These are phyloP conservation scores for Sporothrix inflata DNA, from an alignment of 2,329 filamentous ascomycete species.

Conservation along the genomic window DNA sequence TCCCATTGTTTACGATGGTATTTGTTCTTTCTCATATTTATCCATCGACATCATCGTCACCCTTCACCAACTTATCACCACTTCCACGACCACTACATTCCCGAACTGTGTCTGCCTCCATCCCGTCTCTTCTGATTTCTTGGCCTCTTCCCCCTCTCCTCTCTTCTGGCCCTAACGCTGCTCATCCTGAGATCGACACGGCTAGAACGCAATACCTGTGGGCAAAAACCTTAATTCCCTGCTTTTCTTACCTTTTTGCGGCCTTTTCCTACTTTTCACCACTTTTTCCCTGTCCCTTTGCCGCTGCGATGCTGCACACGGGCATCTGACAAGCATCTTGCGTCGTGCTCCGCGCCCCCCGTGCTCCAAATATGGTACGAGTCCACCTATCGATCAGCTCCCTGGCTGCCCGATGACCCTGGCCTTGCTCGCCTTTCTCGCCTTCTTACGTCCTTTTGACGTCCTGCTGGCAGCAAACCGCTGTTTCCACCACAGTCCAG, in stretches of 20 bases:
- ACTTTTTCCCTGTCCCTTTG: background rate
- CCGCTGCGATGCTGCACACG: background rate
- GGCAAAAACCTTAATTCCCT: slow-evolving; percentile 3
- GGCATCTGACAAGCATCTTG: background rate
- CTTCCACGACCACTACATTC: background rate
- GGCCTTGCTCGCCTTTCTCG: background rate
- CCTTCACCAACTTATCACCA: background rate
- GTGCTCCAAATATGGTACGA: background rate
- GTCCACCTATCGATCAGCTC: slow-evolving; percentile 7
- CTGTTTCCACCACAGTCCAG: background rate
- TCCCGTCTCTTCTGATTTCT: background rate
- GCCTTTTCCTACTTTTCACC: background rate
- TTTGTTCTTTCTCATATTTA: background rate
- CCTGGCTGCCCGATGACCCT: slow-evolving; percentile 7
- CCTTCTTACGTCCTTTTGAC: slow-evolving; percentile 3
- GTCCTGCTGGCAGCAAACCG: background rate
- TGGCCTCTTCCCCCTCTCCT: background rate
- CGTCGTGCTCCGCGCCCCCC: background rate
- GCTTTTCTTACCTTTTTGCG: background rate
- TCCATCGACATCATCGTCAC: background rate
- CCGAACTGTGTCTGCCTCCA: background rate
- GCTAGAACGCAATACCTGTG: background rate
- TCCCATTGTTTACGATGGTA: background rate
- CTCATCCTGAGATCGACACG: slow-evolving; percentile 19
- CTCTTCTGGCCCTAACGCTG: background rate